Evolutionary conservation across 768 basidiomycete species (phyloP).

Genomic region (Pisolithus sp.): DNA sequence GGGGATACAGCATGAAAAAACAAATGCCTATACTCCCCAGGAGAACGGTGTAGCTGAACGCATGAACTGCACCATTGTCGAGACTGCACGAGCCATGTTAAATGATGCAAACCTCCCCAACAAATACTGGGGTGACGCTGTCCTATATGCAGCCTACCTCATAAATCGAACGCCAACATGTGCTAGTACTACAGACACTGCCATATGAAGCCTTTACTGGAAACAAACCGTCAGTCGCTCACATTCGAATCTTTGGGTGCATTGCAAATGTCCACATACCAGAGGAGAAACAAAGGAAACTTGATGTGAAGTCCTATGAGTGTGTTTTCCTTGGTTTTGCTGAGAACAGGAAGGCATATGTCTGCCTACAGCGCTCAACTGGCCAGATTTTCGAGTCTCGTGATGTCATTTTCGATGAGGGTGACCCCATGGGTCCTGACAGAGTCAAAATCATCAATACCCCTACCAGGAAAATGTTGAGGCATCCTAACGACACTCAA

Average conservation of each 20-base stretch:
- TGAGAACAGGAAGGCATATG: neutral
- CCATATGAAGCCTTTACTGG: constrained; percentile 19
- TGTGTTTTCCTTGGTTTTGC: neutral
- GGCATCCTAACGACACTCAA: too few species aligned
- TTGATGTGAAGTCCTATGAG: neutral
- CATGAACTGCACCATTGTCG: constrained; percentile 30
- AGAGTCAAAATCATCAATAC: too few species aligned
- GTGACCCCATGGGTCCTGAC: too few species aligned
- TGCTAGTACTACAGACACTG: neutral
- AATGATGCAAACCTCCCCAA: neutral
- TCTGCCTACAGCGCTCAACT: too few species aligned
- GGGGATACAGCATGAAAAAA: constrained; percentile 14
- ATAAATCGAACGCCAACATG: neutral
- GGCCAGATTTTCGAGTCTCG: too few species aligned
- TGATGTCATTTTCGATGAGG: too few species aligned
- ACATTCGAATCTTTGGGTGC: constrained; percentile 19
- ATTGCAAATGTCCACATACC: constrained; percentile 15
- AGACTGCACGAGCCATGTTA: constrained; percentile 28
- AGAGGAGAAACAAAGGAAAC: neutral
- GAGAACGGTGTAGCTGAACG: constrained; percentile 41
- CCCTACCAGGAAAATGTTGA: too few species aligned
- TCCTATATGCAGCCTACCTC: constrained; percentile 1
- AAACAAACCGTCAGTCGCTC: constrained; percentile 17
- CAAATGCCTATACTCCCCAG: constrained; percentile 26
- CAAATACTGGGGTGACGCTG: constrained; percentile 3